phyloP scores from a whole-genome alignment of 768 basidiomycete genomes.

The Dendrothele bispora region DNA sequence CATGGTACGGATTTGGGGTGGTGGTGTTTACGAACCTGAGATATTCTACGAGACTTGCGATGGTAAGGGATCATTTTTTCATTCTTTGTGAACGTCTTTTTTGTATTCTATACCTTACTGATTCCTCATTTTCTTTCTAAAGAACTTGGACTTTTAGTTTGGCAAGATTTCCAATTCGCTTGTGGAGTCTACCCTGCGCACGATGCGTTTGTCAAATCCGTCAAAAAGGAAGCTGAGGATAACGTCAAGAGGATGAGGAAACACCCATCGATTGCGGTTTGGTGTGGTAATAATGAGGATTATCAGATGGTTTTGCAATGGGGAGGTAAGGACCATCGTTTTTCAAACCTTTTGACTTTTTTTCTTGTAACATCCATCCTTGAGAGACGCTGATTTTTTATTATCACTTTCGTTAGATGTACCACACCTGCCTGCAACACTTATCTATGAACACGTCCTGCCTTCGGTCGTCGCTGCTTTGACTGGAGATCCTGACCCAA shows the following conservation, averaged over 20 bases:
- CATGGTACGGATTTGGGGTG: slow-evolving; percentile 91
- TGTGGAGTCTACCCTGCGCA: slow-evolving; percentile 91
- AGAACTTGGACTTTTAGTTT: slow-evolving; percentile 68
- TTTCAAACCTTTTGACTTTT: neutral
- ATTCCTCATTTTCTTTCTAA: neutral
- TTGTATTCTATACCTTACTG: neutral
- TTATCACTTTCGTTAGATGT: slow-evolving; percentile 19
- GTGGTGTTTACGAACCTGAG: slow-evolving; percentile 80
- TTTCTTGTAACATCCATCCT: too few species aligned
- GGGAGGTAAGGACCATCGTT: slow-evolving; percentile 40
- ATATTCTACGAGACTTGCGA: slow-evolving; percentile 81
- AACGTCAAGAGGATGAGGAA: slow-evolving; percentile 73
- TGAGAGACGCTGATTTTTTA: too few species aligned
- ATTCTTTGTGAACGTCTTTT: neutral
- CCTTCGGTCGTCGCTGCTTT: slow-evolving; percentile 51
- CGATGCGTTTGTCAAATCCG: slow-evolving; percentile 64
- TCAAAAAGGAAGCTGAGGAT: slow-evolving; percentile 75
- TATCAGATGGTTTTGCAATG: slow-evolving; percentile 56
- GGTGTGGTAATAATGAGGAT: slow-evolving; percentile 85
- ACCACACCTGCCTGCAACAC: slow-evolving; percentile 48
- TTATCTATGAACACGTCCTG: slow-evolving; percentile 64
- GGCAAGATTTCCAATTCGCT: slow-evolving; percentile 94
- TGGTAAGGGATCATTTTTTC: slow-evolving; percentile 42
- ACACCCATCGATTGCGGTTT: slow-evolving; percentile 80
- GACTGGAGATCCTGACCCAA: slow-evolving; percentile 42